phyloP scores from a whole-genome alignment of 2,329 filamentous ascomycete species.

The Cladosporium velox region DNA sequence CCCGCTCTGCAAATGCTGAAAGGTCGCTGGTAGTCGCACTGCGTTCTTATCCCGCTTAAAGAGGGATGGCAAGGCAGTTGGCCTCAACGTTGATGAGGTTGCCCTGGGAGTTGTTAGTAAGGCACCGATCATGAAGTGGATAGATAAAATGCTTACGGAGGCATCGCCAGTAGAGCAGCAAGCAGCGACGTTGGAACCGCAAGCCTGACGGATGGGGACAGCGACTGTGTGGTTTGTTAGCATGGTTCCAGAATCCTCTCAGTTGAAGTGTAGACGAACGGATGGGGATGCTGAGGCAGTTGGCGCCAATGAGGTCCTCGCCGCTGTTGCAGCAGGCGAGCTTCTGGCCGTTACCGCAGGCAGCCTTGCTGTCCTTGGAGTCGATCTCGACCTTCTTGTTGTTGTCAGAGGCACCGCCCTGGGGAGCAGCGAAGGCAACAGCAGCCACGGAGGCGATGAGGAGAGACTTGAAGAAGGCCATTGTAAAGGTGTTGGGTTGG shows the following conservation, averaged over 20 bases:
- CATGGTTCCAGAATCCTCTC: not conserved
- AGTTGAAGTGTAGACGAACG: not conserved
- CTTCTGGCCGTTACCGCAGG: slow-evolving; percentile 20
- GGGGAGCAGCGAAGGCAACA: slow-evolving; percentile 18
- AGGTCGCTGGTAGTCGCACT: slow-evolving; percentile 17
- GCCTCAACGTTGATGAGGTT: slow-evolving; percentile 20
- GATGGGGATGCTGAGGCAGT: slow-evolving; percentile 21
- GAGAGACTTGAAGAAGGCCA: slow-evolving; percentile 22
- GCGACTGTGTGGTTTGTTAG: slow-evolving; percentile 8
- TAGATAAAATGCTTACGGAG: not conserved
- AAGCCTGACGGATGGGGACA: slow-evolving; percentile 17
- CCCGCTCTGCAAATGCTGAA: slow-evolving; percentile 21
- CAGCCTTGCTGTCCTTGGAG: not conserved
- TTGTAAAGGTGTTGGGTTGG: slow-evolving; percentile 21
- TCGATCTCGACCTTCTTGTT: slow-evolving; percentile 14
- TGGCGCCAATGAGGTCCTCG: slow-evolving; percentile 16
- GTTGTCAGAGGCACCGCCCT: slow-evolving; percentile 12
- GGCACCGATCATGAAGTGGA: not conserved
- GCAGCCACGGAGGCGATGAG: slow-evolving; percentile 21
- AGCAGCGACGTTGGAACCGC: slow-evolving; percentile 20
- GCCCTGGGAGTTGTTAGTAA: slow-evolving; percentile 10
- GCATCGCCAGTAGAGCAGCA: slow-evolving; percentile 17
- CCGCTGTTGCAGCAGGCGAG: slow-evolving; percentile 21
- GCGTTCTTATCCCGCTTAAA: slow-evolving; percentile 12
- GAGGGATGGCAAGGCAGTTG: slow-evolving; percentile 20